Evolutionary conservation across 140 eudicot genomes (phyloP).

Genomic region (Senecio squalidus): DNA sequence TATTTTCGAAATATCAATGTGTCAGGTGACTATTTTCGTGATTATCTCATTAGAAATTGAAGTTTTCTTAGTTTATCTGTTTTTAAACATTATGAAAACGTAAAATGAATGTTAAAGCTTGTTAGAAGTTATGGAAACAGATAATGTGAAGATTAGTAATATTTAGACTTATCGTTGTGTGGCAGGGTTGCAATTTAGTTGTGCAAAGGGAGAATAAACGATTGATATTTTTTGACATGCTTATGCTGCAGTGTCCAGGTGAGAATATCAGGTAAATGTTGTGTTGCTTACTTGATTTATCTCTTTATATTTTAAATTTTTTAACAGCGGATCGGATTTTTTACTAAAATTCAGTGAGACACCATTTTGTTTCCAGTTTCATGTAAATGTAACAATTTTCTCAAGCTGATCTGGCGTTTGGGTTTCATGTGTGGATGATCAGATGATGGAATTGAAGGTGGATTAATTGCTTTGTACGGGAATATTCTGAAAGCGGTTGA

Average conservation of each 20-base stretch:
- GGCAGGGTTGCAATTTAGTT: constrained; percentile 83
- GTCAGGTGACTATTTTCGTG: no score
- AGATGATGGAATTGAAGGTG: constrained; percentile 45
- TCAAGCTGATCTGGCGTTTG: neutral
- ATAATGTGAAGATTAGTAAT: neutral
- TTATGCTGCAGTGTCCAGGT: constrained; percentile 65
- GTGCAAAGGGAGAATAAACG: constrained; percentile 71
- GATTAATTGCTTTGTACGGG: constrained; percentile 57
- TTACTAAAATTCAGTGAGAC: neutral
- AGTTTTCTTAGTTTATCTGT: no score
- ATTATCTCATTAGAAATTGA: no score
- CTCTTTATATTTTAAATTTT: neutral
- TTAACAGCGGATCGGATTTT: neutral
- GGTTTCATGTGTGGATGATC: constrained; percentile 12
- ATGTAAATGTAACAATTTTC: neutral
- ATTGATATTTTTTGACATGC: constrained; percentile 83
- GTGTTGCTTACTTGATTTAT: constrained; percentile 13
- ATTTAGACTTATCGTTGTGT: constrained; percentile 16
- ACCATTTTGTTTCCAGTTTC: neutral
- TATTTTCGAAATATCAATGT: no score
- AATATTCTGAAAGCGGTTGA: constrained; percentile 82
- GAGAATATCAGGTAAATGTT: constrained; percentile 40
- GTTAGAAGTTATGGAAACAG: constrained; percentile 3
- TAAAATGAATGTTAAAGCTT: neutral
- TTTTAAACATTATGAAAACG: no score